Base-by-base conservation (phyloP, 164 flowering plant genomes). In the Piper betle region DNA sequence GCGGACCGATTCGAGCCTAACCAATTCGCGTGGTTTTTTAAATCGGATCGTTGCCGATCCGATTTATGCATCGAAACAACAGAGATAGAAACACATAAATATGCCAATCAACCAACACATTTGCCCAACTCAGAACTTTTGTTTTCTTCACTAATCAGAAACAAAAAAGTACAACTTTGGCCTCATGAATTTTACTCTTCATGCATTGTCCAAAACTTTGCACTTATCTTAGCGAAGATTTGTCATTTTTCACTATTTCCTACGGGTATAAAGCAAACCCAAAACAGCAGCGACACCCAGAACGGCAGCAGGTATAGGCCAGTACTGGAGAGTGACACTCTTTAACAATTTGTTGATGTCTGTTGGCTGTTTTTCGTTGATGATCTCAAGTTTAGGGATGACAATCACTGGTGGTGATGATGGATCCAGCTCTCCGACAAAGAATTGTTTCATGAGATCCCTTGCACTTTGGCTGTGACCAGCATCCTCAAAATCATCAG, bases 401-500 rank as follows among this genome's bases (percentile, higher is more conserved):
- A 57, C 59, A n/a, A n/a, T n/a, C 37, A 1, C 59, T 38, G 15
- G 8, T 55, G 58, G 58, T 69, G 64, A n/a, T 37, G 84, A 59
- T 19, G 75, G 70, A 38, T 92, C 95, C 19, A 92, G 75, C 83
- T 88, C 96, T n/a, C 98, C 98, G 9, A 93, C 80, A 72, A 66
- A 87, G 61, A 72, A 89, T 6, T 60, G 73, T 65, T 84, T 63
- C 89, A 93, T 73, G 7, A 78, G 81, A 66, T 86, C 86, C 66
- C 81, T 82, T 5, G 97, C 97, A 13, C 57, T 64, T 67, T 82
- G 69, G 79, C 98, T 86, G 64, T 93, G 98, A 7, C 98, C 98
- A 0, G 88, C 94, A 72, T 89, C 98, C 71, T 93, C 90, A 61
- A 93, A 93, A 8, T 86, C 97, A 50, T 93, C 94, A 6, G 85